Conservation (phyloP, 1,284 basidiomycete genomes). For the Ganoderma sinense region DNA sequence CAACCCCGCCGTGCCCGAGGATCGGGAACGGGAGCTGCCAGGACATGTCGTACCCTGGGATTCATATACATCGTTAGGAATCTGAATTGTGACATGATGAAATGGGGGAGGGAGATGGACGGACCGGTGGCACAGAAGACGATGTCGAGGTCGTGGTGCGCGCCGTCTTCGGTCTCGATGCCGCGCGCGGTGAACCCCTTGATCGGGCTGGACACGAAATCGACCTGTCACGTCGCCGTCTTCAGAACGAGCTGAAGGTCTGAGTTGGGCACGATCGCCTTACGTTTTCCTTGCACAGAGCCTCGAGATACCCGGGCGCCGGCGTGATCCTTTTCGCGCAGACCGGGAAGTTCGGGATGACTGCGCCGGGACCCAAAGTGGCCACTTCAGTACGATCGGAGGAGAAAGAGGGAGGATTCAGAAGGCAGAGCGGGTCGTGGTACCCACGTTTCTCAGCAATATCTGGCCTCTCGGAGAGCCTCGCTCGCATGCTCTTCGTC, state of each 20-base stretch:
- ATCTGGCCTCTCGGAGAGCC: conserved; percentile 61
- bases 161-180: conserved; percentile 62
- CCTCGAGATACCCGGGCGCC: conserved; percentile 71
- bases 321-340: conserved; percentile 66
- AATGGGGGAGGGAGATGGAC: conserved; percentile 1
- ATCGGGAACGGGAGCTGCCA: conserved; percentile 59
- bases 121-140: conserved; percentile 48
- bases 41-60: conserved; percentile 62
- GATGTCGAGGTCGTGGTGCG: conserved; percentile 60
- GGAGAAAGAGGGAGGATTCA: too few species aligned
- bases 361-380: conserved; percentile 38
- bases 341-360: conserved; percentile 65
- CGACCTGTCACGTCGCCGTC: conserved; percentile 48
- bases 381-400: too few species aligned
- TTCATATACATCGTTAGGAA: too few species aligned
- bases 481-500: conserved; percentile 54
- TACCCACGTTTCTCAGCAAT: conserved; percentile 61
- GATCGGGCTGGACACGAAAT: conserved; percentile 61
- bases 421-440: too few species aligned
- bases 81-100: too few species aligned
- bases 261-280: background rate
- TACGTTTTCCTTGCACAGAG: conserved; percentile 66
- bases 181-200: conserved; percentile 58
- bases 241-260: background rate
- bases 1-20: conserved; percentile 56